Percentiles rank a stretch among this genome's conserved stretches.
Conservation (phyloP, 306 rosid genomes). For the Oemleria cerasiformis region DNA sequence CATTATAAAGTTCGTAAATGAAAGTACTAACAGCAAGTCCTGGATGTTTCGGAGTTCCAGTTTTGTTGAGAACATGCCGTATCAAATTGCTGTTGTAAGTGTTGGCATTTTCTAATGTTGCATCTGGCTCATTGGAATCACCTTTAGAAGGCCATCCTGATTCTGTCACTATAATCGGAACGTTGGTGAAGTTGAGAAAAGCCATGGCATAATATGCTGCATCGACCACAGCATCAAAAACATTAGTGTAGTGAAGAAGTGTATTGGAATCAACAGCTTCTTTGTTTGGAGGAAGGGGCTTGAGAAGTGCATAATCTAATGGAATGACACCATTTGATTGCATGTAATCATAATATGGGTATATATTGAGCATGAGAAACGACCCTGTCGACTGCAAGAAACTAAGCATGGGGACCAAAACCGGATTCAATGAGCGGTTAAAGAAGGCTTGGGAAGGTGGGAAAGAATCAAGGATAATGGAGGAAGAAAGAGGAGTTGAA, state of each 20-base stretch:
- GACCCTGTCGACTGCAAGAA: conserved; percentile 74
- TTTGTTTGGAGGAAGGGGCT: conserved; percentile 65
- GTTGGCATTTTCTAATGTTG: conserved; percentile 75
- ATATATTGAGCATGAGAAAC: conserved; percentile 68
- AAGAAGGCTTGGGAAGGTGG: conserved; percentile 93
- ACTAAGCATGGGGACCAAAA: conserved; percentile 67
- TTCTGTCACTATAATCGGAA: conserved; percentile 72
- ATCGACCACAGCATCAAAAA: conserved; percentile 79
- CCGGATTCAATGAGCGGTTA: conserved; percentile 55
- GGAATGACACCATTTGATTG: conserved; percentile 76
- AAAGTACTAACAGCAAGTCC: conserved; percentile 68
- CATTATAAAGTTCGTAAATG: conserved; percentile 80
- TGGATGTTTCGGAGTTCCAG: conserved; percentile 79
- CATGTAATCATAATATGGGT: conserved; percentile 87
- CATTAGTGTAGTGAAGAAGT: conserved; percentile 76
- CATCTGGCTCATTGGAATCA: conserved; percentile 63
- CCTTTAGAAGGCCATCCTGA: conserved; percentile 90
- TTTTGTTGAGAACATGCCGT: conserved; percentile 64
- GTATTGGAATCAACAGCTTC: conserved; percentile 88
- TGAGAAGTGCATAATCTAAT: conserved; percentile 71
- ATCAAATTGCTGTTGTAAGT: conserved; percentile 83
- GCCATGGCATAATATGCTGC: conserved; percentile 78
- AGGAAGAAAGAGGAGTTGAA: conserved; percentile 72
- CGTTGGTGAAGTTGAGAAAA: conserved; percentile 63
- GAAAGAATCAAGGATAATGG: conserved; percentile 75